Evolutionary conservation across 208 protist genomes (phyloP).

Genomic region (Leishmania tarentolae): DNA sequence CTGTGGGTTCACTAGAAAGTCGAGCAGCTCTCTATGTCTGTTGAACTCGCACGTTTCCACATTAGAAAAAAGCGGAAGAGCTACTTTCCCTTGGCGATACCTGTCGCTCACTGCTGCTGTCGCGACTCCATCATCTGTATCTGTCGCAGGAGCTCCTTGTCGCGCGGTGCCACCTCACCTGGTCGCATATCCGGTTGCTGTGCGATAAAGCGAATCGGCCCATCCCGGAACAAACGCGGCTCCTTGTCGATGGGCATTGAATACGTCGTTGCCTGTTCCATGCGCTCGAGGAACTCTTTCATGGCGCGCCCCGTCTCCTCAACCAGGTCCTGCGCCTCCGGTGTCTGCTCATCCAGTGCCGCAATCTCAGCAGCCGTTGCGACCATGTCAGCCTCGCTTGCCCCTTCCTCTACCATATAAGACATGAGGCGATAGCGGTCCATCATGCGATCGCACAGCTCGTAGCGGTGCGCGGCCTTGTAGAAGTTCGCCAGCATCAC

Average conservation of each 20-base stretch:
- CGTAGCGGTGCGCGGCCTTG: slow-evolving; percentile 54
- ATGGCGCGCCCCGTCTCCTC: slow-evolving; percentile 26
- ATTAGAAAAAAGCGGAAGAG: neutral
- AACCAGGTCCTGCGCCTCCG: slow-evolving; percentile 38
- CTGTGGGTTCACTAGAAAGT: no score
- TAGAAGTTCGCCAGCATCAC: slow-evolving; percentile 76
- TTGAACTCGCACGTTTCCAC: neutral
- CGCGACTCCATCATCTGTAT: slow-evolving; percentile 1
- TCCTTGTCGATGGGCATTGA: slow-evolving; percentile 76
- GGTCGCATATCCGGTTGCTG: slow-evolving; percentile 28
- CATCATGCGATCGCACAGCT: slow-evolving; percentile 67
- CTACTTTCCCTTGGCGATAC: neutral
- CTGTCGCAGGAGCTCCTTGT: neutral
- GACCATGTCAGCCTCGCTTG: slow-evolving; percentile 57
- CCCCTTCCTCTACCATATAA: slow-evolving; percentile 61
- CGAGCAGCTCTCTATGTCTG: neutral
- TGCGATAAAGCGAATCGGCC: slow-evolving; percentile 14
- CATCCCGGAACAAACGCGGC: slow-evolving; percentile 31
- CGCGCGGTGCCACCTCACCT: slow-evolving; percentile 13
- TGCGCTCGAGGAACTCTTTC: slow-evolving; percentile 46
- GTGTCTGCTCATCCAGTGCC: slow-evolving; percentile 36
- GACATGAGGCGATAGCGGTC: slow-evolving; percentile 76
- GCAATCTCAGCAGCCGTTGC: slow-evolving; percentile 56
- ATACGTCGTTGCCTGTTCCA: slow-evolving; percentile 63
- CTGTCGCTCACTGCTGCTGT: neutral